Evolutionary conservation across 352 stramenopile genomes (phyloP).

Genomic region (Globisporangium apiculatum): DNA sequence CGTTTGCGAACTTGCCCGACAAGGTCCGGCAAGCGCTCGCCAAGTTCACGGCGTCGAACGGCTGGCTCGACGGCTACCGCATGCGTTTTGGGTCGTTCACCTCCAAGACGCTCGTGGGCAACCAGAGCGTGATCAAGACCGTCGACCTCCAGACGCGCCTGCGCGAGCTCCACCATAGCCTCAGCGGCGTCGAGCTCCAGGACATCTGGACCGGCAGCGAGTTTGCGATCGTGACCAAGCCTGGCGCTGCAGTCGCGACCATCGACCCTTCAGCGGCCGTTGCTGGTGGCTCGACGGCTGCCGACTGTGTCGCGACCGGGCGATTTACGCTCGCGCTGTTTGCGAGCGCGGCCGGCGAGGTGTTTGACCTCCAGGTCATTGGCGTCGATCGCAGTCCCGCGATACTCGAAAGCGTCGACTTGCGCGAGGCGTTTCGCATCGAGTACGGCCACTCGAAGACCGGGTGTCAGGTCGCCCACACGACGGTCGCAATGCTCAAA

Average conservation of each 20-base stretch:
- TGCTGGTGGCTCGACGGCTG: background rate
- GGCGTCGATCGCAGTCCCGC: constrained; percentile 52
- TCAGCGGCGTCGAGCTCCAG: constrained; percentile 49
- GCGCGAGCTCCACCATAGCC: constrained; percentile 69
- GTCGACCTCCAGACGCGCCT: constrained; percentile 82
- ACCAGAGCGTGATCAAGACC: constrained; percentile 72
- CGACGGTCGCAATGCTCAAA: constrained; percentile 74
- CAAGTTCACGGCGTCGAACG: constrained; percentile 80
- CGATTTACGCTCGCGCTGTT: constrained; percentile 73
- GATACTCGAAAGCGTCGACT: constrained; percentile 53
- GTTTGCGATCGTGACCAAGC: constrained; percentile 67
- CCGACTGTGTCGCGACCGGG: constrained; percentile 17
- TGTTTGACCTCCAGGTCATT: constrained; percentile 80
- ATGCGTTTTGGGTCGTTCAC: constrained; percentile 80
- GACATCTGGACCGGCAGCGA: constrained; percentile 79
- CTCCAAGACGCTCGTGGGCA: constrained; percentile 50
- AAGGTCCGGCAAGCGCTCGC: constrained; percentile 64
- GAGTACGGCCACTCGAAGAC: constrained; percentile 80
- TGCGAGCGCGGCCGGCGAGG: constrained; percentile 67
- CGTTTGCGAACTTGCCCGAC: constrained; percentile 57
- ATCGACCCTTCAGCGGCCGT: background rate
- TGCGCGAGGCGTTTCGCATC: constrained; percentile 57
- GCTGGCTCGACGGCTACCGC: constrained; percentile 81
- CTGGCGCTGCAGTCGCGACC: constrained; percentile 1
- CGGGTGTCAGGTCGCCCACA: constrained; percentile 73